Evolutionary conservation across 306 rosid genomes (phyloP).

Genomic region (Mimosa pudica): DNA sequence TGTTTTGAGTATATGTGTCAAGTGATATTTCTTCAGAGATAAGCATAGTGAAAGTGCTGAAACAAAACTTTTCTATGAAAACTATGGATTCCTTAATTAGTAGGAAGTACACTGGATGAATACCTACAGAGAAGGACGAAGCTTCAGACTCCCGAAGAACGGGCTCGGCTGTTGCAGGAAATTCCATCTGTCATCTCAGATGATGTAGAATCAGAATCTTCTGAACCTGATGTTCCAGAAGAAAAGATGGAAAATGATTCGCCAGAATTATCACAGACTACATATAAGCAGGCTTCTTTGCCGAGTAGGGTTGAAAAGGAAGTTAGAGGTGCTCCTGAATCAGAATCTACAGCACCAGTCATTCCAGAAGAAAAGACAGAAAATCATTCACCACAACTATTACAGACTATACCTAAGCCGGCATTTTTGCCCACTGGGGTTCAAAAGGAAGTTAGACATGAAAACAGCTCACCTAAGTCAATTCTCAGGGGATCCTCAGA

Average conservation of each 20-base stretch:
- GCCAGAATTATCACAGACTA: constrained; percentile 47
- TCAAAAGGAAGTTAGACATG: constrained; percentile 53
- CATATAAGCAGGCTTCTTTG: constrained; percentile 46
- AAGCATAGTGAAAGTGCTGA: constrained; percentile 13
- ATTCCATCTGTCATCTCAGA: constrained; percentile 71
- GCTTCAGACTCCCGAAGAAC: constrained; percentile 71
- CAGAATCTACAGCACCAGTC: constrained; percentile 37
- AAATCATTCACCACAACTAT: constrained; percentile 41
- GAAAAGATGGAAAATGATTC: constrained; percentile 36
- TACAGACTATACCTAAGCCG: constrained; percentile 47
- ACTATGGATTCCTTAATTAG: constrained; percentile 53
- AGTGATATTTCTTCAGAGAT: constrained; percentile 21
- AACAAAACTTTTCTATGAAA: constrained; percentile 14
- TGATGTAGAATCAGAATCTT: constrained; percentile 50
- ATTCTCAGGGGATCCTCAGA: constrained; percentile 42
- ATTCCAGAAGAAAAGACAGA: constrained; percentile 41
- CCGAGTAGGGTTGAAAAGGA: constrained; percentile 49
- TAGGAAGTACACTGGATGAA: constrained; percentile 60
- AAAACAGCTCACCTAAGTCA: constrained; percentile 48
- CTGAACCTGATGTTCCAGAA: constrained; percentile 39
- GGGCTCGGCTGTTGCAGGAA: constrained; percentile 60
- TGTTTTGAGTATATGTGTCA: constrained; percentile 14
- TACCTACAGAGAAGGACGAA: constrained; percentile 67
- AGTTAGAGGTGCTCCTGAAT: constrained; percentile 44
- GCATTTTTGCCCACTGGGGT: constrained; percentile 42